Percentiles rank a stretch among this genome's conserved stretches.
Evolutionary conservation across 768 basidiomycete genomes (phyloP).

Genomic region (Collybiopsis confluens): DNA sequence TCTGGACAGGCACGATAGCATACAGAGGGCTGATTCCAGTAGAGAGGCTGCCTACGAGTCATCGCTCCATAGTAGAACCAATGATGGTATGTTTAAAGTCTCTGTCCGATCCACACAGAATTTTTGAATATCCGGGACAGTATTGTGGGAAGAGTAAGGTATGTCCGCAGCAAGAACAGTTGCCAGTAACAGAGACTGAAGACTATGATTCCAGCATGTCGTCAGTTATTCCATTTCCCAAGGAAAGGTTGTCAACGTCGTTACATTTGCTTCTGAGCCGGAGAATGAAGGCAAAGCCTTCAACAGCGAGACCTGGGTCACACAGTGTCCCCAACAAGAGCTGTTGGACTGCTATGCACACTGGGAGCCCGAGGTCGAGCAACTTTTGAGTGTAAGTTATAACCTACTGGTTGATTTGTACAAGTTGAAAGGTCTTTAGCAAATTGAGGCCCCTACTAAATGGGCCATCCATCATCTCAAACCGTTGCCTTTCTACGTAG

Average conservation of each 20-base stretch:
- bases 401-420: not conserved
- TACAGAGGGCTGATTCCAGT: constrained; percentile 43
- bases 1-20: constrained; percentile 41
- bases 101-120: not conserved
- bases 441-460: constrained; percentile 17
- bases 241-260: constrained; percentile 40
- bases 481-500: constrained; percentile 30
- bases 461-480: constrained; percentile 36
- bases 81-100: constrained; percentile 36
- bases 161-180: not conserved
- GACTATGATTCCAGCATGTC: constrained; percentile 30
- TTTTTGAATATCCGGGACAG: constrained; percentile 21
- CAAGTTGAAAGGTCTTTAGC: not conserved
- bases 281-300: constrained; percentile 24
- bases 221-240: constrained; percentile 45
- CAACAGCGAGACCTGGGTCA: constrained; percentile 26
- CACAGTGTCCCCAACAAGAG: constrained; percentile 25
- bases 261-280: constrained; percentile 35
- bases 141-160: constrained; percentile 48
- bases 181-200: not conserved
- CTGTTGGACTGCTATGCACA: constrained; percentile 26
- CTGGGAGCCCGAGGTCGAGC: constrained; percentile 30
- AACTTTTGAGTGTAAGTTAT: constrained; percentile 21
- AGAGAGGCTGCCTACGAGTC: constrained; percentile 25
- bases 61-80: constrained; percentile 31